These are phyloP conservation scores for Aphanomyces euteiches DNA, from an alignment of 352 stramenopile genomes.

Conservation along the genomic window DNA sequence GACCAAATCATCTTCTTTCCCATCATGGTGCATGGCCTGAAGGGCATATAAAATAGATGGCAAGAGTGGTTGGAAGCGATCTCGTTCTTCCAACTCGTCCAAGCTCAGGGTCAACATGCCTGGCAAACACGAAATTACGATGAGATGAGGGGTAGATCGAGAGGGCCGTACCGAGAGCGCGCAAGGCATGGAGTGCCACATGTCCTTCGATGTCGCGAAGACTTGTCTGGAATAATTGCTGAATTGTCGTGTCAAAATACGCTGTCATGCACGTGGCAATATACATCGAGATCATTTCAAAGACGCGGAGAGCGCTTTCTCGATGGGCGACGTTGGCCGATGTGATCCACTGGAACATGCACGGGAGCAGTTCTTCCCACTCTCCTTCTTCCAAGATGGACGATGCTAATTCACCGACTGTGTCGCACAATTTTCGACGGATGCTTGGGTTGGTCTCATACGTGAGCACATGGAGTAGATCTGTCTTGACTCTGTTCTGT, in stretches of 20 bases:
- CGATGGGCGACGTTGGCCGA: conserved; percentile 49
- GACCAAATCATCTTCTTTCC: conserved; percentile 69
- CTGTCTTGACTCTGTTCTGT: conserved; percentile 48
- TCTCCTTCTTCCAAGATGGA: conserved; percentile 77
- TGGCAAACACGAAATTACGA: conserved; percentile 1
- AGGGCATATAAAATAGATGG: conserved; percentile 54
- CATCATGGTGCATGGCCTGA: conserved; percentile 46
- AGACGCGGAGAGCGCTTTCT: conserved; percentile 64
- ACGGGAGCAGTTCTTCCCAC: conserved; percentile 70
- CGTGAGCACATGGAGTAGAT: conserved; percentile 61
- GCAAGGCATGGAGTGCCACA: conserved; percentile 65
- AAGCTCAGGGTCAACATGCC: conserved; percentile 74
- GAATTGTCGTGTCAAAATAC: conserved; percentile 50
- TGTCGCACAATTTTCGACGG: conserved; percentile 79
- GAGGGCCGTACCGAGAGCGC: conserved; percentile 39
- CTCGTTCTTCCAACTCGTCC: conserved; percentile 52
- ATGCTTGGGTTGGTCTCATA: conserved; percentile 68
- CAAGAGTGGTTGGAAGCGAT: conserved; percentile 50
- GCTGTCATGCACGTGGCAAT: conserved; percentile 37
- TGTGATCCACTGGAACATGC: conserved; percentile 59
- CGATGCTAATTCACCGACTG: conserved; percentile 71
- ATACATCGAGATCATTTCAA: conserved; percentile 81
- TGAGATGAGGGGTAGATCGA: neutral
- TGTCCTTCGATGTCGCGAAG: conserved; percentile 55
- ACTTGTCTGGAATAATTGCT: conserved; percentile 49